Conservation (phyloP, 345 rosid species). For the Cochlearia excelsa region DNA sequence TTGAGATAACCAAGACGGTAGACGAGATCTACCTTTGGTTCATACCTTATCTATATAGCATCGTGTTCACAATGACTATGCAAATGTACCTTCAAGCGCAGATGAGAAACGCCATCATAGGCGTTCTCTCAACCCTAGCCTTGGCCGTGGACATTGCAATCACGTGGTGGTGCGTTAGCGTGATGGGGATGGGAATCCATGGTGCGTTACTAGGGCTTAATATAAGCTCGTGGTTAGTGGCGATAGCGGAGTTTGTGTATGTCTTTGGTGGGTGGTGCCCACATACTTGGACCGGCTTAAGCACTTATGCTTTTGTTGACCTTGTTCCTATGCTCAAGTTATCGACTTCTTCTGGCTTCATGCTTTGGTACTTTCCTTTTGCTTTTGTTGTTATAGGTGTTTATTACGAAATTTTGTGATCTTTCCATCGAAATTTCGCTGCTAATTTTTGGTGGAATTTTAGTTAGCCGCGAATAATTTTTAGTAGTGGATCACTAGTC, state of each 20-base stretch:
- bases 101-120: constrained; percentile 46
- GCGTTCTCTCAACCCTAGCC: constrained; percentile 37
- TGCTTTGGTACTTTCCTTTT: constrained; percentile 46
- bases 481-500: too few species aligned
- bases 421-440: too few species aligned
- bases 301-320: constrained; percentile 46
- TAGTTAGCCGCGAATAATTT: too few species aligned
- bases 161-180: constrained; percentile 45
- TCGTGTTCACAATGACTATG: constrained; percentile 42
- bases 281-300: constrained; percentile 55
- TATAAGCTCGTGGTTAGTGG: constrained; percentile 45
- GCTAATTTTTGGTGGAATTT: too few species aligned
- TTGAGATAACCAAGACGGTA: constrained; percentile 40
- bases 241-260: constrained; percentile 45
- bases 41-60: constrained; percentile 46
- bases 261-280: constrained; percentile 66
- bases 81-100: constrained; percentile 62
- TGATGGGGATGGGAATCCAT: constrained; percentile 42
- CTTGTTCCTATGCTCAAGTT: constrained; percentile 50
- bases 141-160: constrained; percentile 36
- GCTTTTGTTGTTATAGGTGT: too few species aligned
- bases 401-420: too few species aligned
- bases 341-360: constrained; percentile 57
- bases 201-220: constrained; percentile 54
- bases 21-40: constrained; percentile 49